Percentiles rank a stretch among this genome's conserved stretches.
Conservation (phyloP, 257 asterid species). For the Nicotiana sylvestris region DNA sequence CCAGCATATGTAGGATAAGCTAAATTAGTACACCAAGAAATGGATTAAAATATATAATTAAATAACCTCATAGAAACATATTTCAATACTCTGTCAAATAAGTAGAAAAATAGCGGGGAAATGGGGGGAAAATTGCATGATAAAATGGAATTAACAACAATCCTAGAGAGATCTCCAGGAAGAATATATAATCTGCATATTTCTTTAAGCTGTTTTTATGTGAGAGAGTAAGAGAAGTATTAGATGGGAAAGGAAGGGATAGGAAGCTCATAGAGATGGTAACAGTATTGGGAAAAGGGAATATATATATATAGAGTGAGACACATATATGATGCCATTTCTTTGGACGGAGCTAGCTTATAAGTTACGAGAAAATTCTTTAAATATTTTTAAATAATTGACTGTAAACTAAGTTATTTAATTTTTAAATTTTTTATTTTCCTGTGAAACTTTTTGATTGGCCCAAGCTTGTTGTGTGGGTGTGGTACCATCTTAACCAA, state of each 20-base stretch:
- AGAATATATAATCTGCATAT: neutral
- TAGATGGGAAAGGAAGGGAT: neutral
- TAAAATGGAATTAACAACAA: neutral
- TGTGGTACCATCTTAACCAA: constrained; percentile 10
- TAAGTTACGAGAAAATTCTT: too few species aligned
- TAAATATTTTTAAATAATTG: too few species aligned
- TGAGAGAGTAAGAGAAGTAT: neutral
- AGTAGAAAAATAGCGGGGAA: neutral
- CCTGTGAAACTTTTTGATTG: constrained; percentile 1
- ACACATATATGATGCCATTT: neutral
- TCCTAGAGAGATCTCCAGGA: neutral
- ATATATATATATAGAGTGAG: neutral
- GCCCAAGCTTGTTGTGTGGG: neutral
- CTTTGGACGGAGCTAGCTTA: too few species aligned
- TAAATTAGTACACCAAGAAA: constrained; percentile 9
- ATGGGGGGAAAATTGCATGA: neutral
- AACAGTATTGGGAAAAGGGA: constrained; percentile 10
- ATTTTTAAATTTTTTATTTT: neutral
- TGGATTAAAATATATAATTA: neutral
- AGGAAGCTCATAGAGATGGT: constrained; percentile 13
- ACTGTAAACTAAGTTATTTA: too few species aligned
- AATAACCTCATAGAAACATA: neutral
- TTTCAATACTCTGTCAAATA: neutral
- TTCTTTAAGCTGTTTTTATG: neutral
- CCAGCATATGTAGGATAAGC: constrained; percentile 8